Base-by-base conservation (phyloP, 352 stramenopile genomes). In the Phytophthora podocarpi region DNA sequence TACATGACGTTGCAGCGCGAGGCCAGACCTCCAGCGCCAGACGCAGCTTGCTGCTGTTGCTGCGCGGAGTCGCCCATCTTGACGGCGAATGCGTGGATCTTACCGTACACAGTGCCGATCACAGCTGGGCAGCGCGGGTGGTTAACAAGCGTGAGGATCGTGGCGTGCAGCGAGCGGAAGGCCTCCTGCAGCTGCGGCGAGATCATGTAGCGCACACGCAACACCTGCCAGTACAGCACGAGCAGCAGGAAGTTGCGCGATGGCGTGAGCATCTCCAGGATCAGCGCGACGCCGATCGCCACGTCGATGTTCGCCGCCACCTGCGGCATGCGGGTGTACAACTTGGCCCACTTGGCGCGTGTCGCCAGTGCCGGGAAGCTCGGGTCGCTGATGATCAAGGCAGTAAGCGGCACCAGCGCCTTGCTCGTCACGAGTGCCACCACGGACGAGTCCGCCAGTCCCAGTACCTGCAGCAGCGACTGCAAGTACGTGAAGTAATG, bases 131-230 rank as follows among this genome's bases (percentile, higher is more conserved):
- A 93, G 21, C 80, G 75, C 24, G 87, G 85, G 63, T 93, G 84
- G 48, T 82, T 70, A 41, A 84, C 76, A 31, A 91, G 11, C 26
- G 67, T 61, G 28, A 91, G 64, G 36, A 93, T 82, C 32, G 64
- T 75, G 13, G 61, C 43, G 67, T 97, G 87, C 16, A 97, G 65
- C 21, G 67, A 53, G 50, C 80, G 76, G 74, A 96, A 97, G 10
- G 80, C 78, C 35, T 95, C 80, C 64, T 94, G 86, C 27, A 97
- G 70, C 64, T 90, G 80, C 46, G 85, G 84, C 36, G 85, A 94
- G 70, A 95, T 91, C 89, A 97, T 97, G 78, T 97, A 97, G 61
- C 89, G 87, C 70, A 97, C 85, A 47, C 89, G 89, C 48, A 97
- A 69, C 53, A 95, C 76, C 73, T 97, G 89, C 89, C 89, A 97